phyloP scores from a whole-genome alignment of 140 eudicot genomes.

The Flaveria floridana region DNA sequence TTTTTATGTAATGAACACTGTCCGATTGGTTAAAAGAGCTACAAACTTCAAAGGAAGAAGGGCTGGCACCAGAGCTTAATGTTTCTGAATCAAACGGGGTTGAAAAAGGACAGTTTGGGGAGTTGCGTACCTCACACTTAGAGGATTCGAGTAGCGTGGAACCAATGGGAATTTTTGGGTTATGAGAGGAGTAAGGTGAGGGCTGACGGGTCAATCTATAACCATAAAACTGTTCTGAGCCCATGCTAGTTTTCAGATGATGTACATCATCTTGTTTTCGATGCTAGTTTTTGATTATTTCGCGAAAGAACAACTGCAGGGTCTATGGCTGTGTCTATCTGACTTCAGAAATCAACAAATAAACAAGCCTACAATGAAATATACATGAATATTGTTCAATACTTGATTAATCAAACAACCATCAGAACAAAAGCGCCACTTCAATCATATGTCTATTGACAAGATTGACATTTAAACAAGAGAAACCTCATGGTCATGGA shows the following conservation, averaged over 20 bases:
- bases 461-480: too few species aligned
- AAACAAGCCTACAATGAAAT: conserved; percentile 32
- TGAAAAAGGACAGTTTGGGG: conserved; percentile 78
- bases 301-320: conserved; percentile 6
- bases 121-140: conserved; percentile 57
- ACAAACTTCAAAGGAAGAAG: conserved; percentile 59
- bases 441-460: neutral
- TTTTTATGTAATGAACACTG: conserved; percentile 39
- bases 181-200: conserved; percentile 47
- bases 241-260: conserved; percentile 59
- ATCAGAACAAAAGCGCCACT: neutral
- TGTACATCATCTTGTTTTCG: conserved; percentile 22
- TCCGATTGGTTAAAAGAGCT: conserved; percentile 40
- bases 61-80: conserved; percentile 58
- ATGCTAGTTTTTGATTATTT: conserved; percentile 15
- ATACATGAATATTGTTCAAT: neutral
- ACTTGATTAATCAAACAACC: conserved; percentile 8
- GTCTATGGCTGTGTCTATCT: neutral
- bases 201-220: conserved; percentile 45
- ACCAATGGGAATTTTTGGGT: conserved; percentile 36
- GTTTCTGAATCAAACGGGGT: conserved; percentile 56
- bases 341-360: conserved; percentile 1
- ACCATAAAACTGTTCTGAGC: conserved; percentile 46
- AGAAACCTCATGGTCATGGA: neutral
- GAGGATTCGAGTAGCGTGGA: conserved; percentile 45